Evolutionary conservation across 352 stramenopile species (phyloP).

Genomic region (Globisporangium echinulatum): DNA sequence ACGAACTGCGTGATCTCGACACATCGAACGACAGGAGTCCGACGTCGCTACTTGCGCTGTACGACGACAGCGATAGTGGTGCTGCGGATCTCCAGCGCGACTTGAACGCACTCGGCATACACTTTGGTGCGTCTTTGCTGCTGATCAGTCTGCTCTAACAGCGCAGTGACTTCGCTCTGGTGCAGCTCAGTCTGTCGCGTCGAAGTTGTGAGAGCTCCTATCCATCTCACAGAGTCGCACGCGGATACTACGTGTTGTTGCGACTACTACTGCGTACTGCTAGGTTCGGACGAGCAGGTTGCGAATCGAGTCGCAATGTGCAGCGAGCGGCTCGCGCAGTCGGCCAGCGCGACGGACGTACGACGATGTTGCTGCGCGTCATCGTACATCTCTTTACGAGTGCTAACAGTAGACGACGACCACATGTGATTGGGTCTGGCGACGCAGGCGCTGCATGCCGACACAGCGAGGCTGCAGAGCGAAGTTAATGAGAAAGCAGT

Average conservation of each 20-base stretch:
- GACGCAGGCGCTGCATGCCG: slow-evolving; percentile 26
- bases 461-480: slow-evolving; percentile 27
- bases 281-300: slow-evolving; percentile 18
- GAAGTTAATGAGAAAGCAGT: slow-evolving; percentile 51
- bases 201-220: too few species aligned
- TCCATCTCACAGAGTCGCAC: too few species aligned
- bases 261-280: not conserved
- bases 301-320: slow-evolving; percentile 17
- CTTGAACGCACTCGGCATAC: slow-evolving; percentile 31
- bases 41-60: slow-evolving; percentile 21
- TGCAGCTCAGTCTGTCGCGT: too few species aligned
- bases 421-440: not conserved
- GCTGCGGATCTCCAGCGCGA: slow-evolving; percentile 23
- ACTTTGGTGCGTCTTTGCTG: slow-evolving; percentile 23
- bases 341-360: slow-evolving; percentile 20
- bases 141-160: too few species aligned
- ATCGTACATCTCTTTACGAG: too few species aligned
- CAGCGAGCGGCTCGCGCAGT: slow-evolving; percentile 19
- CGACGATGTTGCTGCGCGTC: not conserved
- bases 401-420: too few species aligned
- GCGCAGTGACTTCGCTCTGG: too few species aligned
- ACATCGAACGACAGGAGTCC: slow-evolving; percentile 1
- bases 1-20: slow-evolving; percentile 13
- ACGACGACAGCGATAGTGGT: slow-evolving; percentile 15
- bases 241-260: too few species aligned